Conservation (phyloP, 202 grass and related monocot genomes). For the Panicum hallii region DNA sequence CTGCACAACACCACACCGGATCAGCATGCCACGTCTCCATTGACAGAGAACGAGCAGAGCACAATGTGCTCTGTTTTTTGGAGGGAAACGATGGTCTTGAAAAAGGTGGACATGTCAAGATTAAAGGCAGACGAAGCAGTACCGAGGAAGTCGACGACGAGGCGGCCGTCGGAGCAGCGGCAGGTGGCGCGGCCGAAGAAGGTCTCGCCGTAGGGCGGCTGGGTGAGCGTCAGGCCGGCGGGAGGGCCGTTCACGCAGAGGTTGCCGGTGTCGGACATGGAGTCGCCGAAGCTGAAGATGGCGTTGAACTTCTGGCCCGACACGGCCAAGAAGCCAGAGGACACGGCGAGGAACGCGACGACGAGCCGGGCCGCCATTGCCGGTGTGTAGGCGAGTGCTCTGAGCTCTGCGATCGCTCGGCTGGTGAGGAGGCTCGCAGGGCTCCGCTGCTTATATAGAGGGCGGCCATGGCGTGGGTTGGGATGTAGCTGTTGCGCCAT, state of each 20-base stretch:
- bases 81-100: constrained; percentile 46
- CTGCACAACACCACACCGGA: constrained; percentile 21
- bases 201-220: constrained; percentile 83
- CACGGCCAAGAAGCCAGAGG: constrained; percentile 16
- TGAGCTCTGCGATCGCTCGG: neutral
- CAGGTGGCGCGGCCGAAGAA: constrained; percentile 90
- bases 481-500: constrained; percentile 52
- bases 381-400: neutral
- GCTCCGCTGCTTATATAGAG: constrained; percentile 42
- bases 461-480: constrained; percentile 35
- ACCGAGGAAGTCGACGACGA: constrained; percentile 93
- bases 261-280: constrained; percentile 93
- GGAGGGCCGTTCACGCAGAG: constrained; percentile 63
- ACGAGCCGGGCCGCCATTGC: constrained; percentile 38
- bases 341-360: neutral
- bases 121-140: neutral
- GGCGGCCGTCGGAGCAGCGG: constrained; percentile 90
- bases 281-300: constrained; percentile 90
- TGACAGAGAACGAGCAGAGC: neutral
- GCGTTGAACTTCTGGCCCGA: constrained; percentile 75
- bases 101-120: neutral
- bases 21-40: neutral
- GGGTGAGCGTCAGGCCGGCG: constrained; percentile 68
- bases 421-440: neutral
- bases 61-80: constrained; percentile 39